Evolutionary conservation across 352 stramenopile species (phyloP), one percentile per base, ranked within the genome.

Genomic region (Globisporangium apiculatum): DNA sequence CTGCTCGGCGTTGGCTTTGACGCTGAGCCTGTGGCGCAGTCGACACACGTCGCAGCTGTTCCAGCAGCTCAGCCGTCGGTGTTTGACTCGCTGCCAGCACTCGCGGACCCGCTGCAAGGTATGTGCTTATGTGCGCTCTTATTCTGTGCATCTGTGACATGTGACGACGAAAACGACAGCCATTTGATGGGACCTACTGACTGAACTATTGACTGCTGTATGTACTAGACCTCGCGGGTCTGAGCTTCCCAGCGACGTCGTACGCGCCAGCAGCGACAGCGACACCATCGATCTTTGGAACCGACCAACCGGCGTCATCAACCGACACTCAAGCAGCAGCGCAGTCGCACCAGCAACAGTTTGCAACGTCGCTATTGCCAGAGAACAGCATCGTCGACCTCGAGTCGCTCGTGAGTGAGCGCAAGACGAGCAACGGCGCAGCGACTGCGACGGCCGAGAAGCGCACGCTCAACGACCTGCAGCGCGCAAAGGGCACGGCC

Each of bases 381-480:
- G 79, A 89, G 51, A 86, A 86, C 60, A 72, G 83, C 63, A 75
- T 89, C 53, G 72, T 89, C 15, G 73, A 89, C 55, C 74, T 86
- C 2, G 69, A 57, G 41, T 73, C 71, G 58, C 64, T 88, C 10
- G 76, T 64, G 35, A 82, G 73, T 45, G 75, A 83, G 40, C 82
- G 77, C 68, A 86, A 84, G 54, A 73, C 67, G 42, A 48, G 51
- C 2, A 58, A 69, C 7, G 45, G 12, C 48, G 60, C 58, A 6
- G 35, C 7, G 1, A 60, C 60, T 4, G 66, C 62, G n/a, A 60
- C 66, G 3, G 56, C 60, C 9, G 72, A 81, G 41, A 73, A 76
- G 43, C 71, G 69, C 43, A 79, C 75, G 57, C 62, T 88, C 42
- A 83, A 86, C 54, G 78, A 88, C 31, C 56, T 88, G 53, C 73